Conservation (phyloP, 148 eudicot species). For the Fagopyrum tataricum region DNA sequence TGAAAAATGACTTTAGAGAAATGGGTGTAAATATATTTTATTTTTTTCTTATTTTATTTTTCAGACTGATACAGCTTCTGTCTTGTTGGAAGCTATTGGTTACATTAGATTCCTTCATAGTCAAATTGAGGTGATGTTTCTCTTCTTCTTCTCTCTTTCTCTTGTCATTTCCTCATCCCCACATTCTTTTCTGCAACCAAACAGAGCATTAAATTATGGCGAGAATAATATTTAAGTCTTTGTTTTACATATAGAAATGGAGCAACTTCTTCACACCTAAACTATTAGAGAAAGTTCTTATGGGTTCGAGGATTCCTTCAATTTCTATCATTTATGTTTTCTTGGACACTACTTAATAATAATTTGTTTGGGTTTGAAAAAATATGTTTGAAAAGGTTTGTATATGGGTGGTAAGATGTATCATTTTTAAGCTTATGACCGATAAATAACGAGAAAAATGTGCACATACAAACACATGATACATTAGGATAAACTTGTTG, state of each 20-base stretch:
- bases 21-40: background rate
- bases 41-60: background rate
- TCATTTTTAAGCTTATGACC: too few species aligned
- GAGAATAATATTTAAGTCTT: background rate
- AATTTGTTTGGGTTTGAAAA: too few species aligned
- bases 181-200: conserved; percentile 6
- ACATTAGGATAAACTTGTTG: too few species aligned
- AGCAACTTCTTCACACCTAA: background rate
- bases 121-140: conserved; percentile 13
- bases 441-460: too few species aligned
- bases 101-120: conserved; percentile 15
- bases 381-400: background rate
- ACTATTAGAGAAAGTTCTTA: background rate
- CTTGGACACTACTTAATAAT: too few species aligned
- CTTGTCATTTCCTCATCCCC: background rate
- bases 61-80: conserved; percentile 15
- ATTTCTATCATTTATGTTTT: background rate
- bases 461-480: too few species aligned
- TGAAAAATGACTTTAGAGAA: background rate
- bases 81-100: conserved; percentile 14
- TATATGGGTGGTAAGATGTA: background rate
- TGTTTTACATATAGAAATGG: background rate
- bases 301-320: background rate
- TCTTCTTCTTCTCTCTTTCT: background rate
- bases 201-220: background rate